Evolutionary conservation across 257 asterid species (phyloP).

Genomic region (Jaltomata sinuosa): DNA sequence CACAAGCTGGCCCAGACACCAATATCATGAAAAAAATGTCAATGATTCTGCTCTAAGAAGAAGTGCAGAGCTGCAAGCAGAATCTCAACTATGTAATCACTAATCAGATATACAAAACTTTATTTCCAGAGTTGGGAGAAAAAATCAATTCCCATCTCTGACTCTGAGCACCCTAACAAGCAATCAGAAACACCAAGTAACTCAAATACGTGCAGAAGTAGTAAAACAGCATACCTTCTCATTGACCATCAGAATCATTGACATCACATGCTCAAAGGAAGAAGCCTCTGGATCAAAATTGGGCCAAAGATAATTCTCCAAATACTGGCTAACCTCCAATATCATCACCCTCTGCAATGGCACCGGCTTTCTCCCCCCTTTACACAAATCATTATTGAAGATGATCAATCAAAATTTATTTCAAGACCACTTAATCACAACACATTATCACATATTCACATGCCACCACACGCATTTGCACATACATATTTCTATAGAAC

Average conservation of each 20-base stretch:
- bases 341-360: constrained; percentile 98
- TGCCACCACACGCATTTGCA: neutral
- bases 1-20: neutral
- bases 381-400: constrained; percentile 5
- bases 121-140: neutral
- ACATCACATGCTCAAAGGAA: constrained; percentile 94
- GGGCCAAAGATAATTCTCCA: constrained; percentile 97
- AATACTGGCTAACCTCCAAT: constrained; percentile 92
- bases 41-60: neutral
- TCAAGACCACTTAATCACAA: constrained; percentile 1
- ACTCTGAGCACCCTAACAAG: neutral
- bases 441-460: neutral
- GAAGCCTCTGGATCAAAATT: constrained; percentile 80
- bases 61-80: neutral
- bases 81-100: neutral
- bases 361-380: constrained; percentile 85
- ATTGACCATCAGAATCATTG: constrained; percentile 94
- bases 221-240: constrained; percentile 62
- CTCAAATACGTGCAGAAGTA: neutral
- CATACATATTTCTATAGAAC: neutral
- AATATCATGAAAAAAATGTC: neutral
- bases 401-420: neutral
- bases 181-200: neutral
- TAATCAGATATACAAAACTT: neutral
- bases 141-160: neutral